Evolutionary conservation across 164 flowering plant genomes (phyloP).

Genomic region (Chimonanthus salicifolius): DNA sequence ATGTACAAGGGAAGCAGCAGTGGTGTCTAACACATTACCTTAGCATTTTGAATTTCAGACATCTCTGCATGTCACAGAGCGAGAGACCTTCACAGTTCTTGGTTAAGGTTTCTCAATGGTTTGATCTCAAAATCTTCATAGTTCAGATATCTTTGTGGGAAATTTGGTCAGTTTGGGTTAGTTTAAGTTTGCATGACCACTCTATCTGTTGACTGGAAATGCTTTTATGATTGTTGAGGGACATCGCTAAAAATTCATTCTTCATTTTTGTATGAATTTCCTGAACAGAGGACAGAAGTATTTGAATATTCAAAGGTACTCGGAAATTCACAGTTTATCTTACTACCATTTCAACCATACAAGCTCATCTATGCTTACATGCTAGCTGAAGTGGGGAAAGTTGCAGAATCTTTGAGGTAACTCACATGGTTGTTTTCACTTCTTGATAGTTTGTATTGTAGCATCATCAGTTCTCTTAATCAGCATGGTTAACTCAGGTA

Average conservation of each 20-base stretch:
- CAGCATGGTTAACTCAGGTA: slow-evolving; percentile 45
- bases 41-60: too few relatives aligned
- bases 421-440: slow-evolving; percentile 9
- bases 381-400: slow-evolving; percentile 95
- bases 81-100: too few relatives aligned
- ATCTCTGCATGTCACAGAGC: too few relatives aligned
- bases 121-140: too few relatives aligned
- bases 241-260: neutral
- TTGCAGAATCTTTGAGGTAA: slow-evolving; percentile 85
- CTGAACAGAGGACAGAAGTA: slow-evolving; percentile 89
- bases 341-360: slow-evolving; percentile 95
- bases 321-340: slow-evolving; percentile 88
- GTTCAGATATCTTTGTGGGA: too few relatives aligned
- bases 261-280: neutral
- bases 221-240: neutral
- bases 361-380: slow-evolving; percentile 90
- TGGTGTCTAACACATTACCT: too few relatives aligned
- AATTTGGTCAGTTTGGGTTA: too few relatives aligned
- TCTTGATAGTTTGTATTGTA: neutral
- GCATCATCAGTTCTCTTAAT: neutral
- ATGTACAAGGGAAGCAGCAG: too few relatives aligned
- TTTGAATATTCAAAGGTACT: slow-evolving; percentile 91
- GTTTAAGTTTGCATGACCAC: too few relatives aligned
- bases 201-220: too few relatives aligned
- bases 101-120: too few relatives aligned